These are phyloP conservation scores for Tricladium varicosporioides DNA, from an alignment of 2,329 filamentous ascomycete species.

Conservation along the genomic window DNA sequence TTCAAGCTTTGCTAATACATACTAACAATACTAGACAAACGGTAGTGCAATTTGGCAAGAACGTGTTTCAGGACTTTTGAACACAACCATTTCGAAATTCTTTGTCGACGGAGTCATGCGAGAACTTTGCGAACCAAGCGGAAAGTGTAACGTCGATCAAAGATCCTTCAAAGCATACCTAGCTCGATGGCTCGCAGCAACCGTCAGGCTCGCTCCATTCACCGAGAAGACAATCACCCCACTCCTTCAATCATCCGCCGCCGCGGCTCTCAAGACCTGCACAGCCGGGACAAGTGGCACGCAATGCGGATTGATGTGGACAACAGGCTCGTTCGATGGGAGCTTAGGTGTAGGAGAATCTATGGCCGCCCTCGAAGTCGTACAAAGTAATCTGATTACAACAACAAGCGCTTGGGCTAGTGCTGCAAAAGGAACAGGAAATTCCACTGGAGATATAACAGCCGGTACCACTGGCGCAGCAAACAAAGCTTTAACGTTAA, in stretches of 20 bases:
- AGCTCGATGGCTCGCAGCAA: constrained; percentile 58
- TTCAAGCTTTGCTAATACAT: too few species aligned
- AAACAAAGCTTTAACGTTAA: neutral
- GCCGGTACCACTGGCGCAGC: too few species aligned
- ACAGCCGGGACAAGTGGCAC: constrained; percentile 54
- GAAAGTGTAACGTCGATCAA: constrained; percentile 61
- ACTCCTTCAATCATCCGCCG: constrained; percentile 52
- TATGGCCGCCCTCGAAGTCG: constrained; percentile 66
- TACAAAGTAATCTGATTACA: constrained; percentile 58
- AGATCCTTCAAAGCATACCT: constrained; percentile 66
- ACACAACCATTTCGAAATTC: constrained; percentile 49
- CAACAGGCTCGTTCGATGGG: constrained; percentile 55
- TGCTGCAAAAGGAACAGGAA: constrained; percentile 44
- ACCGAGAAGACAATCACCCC: constrained; percentile 53
- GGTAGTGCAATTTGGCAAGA: constrained; percentile 52
- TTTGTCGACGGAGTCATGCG: constrained; percentile 54
- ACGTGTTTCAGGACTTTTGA: constrained; percentile 55
- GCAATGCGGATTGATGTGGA: constrained; percentile 62
- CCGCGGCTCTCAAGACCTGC: constrained; percentile 56
- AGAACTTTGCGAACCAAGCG: constrained; percentile 62
- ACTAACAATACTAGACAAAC: constrained; percentile 36
- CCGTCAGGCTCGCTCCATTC: constrained; percentile 63
- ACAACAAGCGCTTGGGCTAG: constrained; percentile 35
- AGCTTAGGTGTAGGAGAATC: constrained; percentile 65
- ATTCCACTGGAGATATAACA: neutral